Evolutionary conservation across 768 basidiomycete genomes (phyloP).

Genomic region (Hericium erinaceus): DNA sequence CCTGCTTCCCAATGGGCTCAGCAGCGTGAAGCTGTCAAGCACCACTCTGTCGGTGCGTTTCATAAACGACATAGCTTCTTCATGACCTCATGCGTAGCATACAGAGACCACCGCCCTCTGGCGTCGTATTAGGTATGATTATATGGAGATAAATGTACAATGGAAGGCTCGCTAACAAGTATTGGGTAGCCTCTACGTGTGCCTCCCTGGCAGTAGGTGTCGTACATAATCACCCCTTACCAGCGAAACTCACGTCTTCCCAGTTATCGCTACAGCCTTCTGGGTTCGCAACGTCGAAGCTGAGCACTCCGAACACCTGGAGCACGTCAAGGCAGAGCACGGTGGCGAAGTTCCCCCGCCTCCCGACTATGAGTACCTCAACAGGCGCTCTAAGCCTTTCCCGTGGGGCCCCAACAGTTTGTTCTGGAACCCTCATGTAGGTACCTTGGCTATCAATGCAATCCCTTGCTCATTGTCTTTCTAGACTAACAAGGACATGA

Average conservation of each 20-base stretch:
- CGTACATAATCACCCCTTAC: neutral
- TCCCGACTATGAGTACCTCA: conserved; percentile 71
- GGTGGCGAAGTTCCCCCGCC: conserved; percentile 60
- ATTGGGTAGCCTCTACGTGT: conserved; percentile 55
- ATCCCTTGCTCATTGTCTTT: neutral
- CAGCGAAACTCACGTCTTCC: neutral
- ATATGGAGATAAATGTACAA: neutral
- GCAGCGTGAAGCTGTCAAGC: conserved; percentile 46
- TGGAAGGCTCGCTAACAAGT: too few relatives aligned
- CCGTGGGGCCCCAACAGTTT: conserved; percentile 81
- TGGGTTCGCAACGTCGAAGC: conserved; percentile 46
- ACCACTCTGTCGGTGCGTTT: conserved; percentile 55
- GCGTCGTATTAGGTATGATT: conserved; percentile 74
- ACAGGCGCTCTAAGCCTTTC: conserved; percentile 68
- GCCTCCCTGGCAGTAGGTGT: conserved; percentile 65
- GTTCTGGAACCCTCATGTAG: conserved; percentile 71
- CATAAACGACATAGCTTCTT: neutral
- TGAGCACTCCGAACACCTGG: conserved; percentile 63
- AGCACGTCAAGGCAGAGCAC: conserved; percentile 65
- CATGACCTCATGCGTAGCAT: conserved; percentile 9
- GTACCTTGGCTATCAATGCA: conserved; percentile 15
- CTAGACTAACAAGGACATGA: conserved; percentile 62
- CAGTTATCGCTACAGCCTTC: conserved; percentile 20
- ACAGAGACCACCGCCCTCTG: conserved; percentile 72
- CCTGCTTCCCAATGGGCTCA: conserved; percentile 36